Base-by-base conservation (phyloP, 345 rosid genomes). In the Eucalyptus regnans region DNA sequence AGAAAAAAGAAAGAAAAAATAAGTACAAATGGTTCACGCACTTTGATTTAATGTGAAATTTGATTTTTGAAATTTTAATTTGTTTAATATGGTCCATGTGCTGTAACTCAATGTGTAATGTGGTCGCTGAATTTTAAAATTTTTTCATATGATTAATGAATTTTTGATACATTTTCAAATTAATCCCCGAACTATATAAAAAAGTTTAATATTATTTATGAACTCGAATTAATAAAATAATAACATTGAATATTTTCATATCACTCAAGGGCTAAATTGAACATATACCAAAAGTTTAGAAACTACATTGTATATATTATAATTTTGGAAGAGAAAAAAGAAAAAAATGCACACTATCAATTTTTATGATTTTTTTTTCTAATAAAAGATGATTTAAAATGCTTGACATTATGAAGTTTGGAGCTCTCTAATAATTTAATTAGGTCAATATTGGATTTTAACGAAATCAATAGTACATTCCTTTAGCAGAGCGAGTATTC, bases 101-200 rank as follows among this genome's bases (percentile, higher is more conserved):
- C 0, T 51, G 5, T 17, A 3, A 7, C 22, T 51, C 56, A 51
- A 17, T 52, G 22, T 52, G 1, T 8, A 7, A 52, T 52, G 20
- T 52, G 2, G 5, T 50, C 1, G 3, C 2, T 50, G 7, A 14
- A 50, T 15, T 52, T 52, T 52, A 22, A 23, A 8, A 56, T 56
- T 23, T 9, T 22, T 23, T 2, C 23, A 56, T 56, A 1, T 56
- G 4, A 56, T 56, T 2, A 5, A 1, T 9, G 3, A 1, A 56
- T 9, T 4, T 56, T 56, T 56, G 1, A 56, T 56, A 22, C 1
- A 56, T 56, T 22, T 56, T 56, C 27, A 56, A 56, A 22, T 56
- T 56, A 56, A 23, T 23, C 62, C 6, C 3, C 0, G 1, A 23
- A 56, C 29, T 56, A 56, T 23, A 56, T 4, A 9, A 22, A 56